Evolutionary conservation across 2,329 filamentous ascomycete species (phyloP).

Genomic region (Stagonosporopsis rhizophila): DNA sequence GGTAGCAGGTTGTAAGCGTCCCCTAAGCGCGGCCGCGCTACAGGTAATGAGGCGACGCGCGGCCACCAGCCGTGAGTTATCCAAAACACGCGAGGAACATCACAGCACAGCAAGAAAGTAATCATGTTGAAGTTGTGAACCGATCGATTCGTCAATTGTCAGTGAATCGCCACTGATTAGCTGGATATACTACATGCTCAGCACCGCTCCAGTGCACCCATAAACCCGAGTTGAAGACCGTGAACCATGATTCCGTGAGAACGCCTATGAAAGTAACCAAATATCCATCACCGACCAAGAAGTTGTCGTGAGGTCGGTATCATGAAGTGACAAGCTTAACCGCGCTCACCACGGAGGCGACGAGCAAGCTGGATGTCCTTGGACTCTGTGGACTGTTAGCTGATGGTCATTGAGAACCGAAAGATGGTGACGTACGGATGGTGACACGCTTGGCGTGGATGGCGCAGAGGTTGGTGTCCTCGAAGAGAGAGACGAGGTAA

Average conservation of each 20-base stretch:
- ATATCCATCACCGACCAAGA: constrained; percentile 34
- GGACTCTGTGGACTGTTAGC: constrained; percentile 67
- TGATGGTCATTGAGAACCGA: not conserved
- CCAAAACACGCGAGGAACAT: not conserved
- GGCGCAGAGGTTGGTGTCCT: constrained; percentile 94
- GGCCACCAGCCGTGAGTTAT: not conserved
- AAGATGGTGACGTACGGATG: constrained; percentile 60
- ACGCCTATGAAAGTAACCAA: constrained; percentile 44
- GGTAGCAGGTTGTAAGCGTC: not conserved
- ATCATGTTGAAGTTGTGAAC: constrained; percentile 36
- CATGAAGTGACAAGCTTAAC: constrained; percentile 49
- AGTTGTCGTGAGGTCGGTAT: constrained; percentile 34
- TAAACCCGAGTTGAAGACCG: constrained; percentile 46
- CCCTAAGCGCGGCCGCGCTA: not conserved
- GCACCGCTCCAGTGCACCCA: constrained; percentile 46
- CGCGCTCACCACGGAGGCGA: constrained; percentile 62
- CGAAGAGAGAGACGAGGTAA: constrained; percentile 94
- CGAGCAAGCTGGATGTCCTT: constrained; percentile 94
- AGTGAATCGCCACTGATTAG: constrained; percentile 46
- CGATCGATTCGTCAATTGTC: constrained; percentile 44
- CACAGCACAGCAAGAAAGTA: constrained; percentile 11
- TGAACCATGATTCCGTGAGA: constrained; percentile 46
- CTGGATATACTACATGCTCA: constrained; percentile 50
- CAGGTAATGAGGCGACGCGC: not conserved
- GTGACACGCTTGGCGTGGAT: constrained; percentile 97